Percentiles rank a stretch among this genome's conserved stretches.
These are phyloP conservation scores for Diaporthe destruens DNA, from an alignment of 2,329 filamentous ascomycete species.

Conservation along the genomic window DNA sequence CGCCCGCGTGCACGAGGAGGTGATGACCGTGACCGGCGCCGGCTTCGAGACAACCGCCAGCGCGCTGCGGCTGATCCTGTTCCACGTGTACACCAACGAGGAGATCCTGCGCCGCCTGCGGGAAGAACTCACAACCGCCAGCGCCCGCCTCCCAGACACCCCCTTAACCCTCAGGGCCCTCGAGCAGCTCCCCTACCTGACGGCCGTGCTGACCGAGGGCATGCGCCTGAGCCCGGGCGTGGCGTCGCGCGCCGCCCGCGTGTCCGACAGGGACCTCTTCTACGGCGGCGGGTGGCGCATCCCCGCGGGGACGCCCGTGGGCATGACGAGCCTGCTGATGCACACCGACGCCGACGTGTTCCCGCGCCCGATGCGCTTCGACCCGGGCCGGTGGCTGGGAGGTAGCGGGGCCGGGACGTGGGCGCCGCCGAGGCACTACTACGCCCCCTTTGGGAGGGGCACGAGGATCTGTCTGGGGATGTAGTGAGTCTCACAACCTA, in stretches of 20 bases:
- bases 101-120: slow-evolving; percentile 48
- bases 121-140: too few relatives aligned
- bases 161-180: background rate
- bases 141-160: too few relatives aligned
- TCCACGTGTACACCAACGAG: slow-evolving; percentile 52
- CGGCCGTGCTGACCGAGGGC: slow-evolving; percentile 59
- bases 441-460: slow-evolving; percentile 41
- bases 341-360: slow-evolving; percentile 46
- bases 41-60: slow-evolving; percentile 55
- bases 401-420: background rate
- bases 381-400: slow-evolving; percentile 33
- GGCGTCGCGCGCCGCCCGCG: slow-evolving; percentile 55
- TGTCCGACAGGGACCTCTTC: slow-evolving; percentile 17
- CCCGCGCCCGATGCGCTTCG: slow-evolving; percentile 40
- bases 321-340: slow-evolving; percentile 47
- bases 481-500: slow-evolving; percentile 31
- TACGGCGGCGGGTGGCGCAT: slow-evolving; percentile 43
- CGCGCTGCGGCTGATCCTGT: slow-evolving; percentile 52
- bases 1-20: slow-evolving; percentile 51
- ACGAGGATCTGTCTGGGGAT: slow-evolving; percentile 46
- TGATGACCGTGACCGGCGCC: slow-evolving; percentile 49
- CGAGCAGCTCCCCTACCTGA: slow-evolving; percentile 53
- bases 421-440: slow-evolving; percentile 33
- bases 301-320: slow-evolving; percentile 47
- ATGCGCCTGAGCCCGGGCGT: slow-evolving; percentile 58